Evolutionary conservation across 345 rosid genomes (phyloP), one percentile per base, ranked within the genome.

Genomic region (Gossypium raimondii): DNA sequence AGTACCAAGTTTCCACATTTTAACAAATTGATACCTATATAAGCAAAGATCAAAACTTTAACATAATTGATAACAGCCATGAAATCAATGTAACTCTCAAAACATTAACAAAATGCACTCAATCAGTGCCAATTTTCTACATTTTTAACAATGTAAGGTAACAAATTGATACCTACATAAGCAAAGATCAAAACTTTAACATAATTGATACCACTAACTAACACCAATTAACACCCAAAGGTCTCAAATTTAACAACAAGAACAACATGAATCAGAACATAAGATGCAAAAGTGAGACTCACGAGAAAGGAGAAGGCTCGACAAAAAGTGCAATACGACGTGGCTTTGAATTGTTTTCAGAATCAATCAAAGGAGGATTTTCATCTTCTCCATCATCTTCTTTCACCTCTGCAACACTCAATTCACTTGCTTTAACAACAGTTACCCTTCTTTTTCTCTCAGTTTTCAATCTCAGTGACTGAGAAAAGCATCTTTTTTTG

Each of bases 231-330:
- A 48, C 17, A 48, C 14, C 52, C 52, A 48, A 9, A 44, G 52
- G 25, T 7, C 16, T 4, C 58, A 70, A 56, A 52, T 34, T 20
- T 44, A 61, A 62, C 60, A 17, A 20, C 34, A 25, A n/a, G 27
- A 62, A 29, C 48, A 62, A 29, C 47, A 34, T 55, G n/a, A 3
- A 51, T 24, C n/a, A 24, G 7, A 34, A 34, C 41, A 34, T 34
- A 50, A 51, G 5, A 48, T 2, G n/a, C 56, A 9, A 69, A 25
- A 53, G 62, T 44, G 55, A 22, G 27, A 86, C 95, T 91, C 81
- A 94, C 99, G 99, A 86, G 72, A 95, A 95, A 18, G 99, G 99
- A 17, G 99, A 95, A 70, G 99, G 99, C 88, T 95, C 99, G 20
- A 95, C 90, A 74, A 95, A 95, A 63, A 95, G 94, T 78, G 92